Conservation (phyloP, 1,139 yeast genomes). For the Yamadazyma siamensis region DNA sequence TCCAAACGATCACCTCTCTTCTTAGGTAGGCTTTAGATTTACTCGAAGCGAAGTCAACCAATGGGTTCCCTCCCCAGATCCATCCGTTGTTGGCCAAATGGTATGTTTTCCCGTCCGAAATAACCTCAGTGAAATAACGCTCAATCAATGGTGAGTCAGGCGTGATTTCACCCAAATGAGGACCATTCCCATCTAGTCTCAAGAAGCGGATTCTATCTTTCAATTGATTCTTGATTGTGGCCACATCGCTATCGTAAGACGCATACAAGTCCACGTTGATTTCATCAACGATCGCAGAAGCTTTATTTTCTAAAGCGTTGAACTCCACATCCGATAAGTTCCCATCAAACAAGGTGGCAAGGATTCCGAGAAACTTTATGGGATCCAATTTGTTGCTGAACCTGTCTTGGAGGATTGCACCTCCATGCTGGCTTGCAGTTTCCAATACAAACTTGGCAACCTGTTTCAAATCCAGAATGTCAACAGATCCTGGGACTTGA, state of each 20-base stretch:
- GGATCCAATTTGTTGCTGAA: constrained; percentile 54
- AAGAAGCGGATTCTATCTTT: constrained; percentile 72
- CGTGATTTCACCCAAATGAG: constrained; percentile 65
- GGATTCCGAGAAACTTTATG: constrained; percentile 45
- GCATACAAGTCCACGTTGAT: constrained; percentile 71
- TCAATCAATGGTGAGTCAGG: constrained; percentile 65
- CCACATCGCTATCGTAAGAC: constrained; percentile 72
- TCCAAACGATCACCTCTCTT: constrained; percentile 96
- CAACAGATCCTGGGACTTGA: constrained; percentile 28
- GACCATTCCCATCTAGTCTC: constrained; percentile 78
- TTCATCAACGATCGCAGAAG: constrained; percentile 63
- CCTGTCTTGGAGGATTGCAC: constrained; percentile 31
- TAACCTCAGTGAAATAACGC: constrained; percentile 79
- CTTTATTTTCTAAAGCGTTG: constrained; percentile 35
- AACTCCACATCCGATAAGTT: constrained; percentile 28
- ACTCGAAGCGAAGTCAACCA: constrained; percentile 86
- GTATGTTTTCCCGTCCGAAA: constrained; percentile 49
- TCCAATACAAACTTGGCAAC: constrained; percentile 53
- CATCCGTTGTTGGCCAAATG: constrained; percentile 95
- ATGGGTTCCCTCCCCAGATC: constrained; percentile 97
- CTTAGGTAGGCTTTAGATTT: constrained; percentile 78
- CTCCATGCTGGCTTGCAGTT: constrained; percentile 27
- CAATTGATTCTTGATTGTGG: constrained; percentile 62
- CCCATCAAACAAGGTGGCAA: constrained; percentile 31
- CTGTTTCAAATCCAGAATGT: constrained; percentile 31